Evolutionary conservation across 2,329 filamentous ascomycete species (phyloP), one percentile per base, ranked within the genome.

Genomic region (Piedraia hortae): DNA sequence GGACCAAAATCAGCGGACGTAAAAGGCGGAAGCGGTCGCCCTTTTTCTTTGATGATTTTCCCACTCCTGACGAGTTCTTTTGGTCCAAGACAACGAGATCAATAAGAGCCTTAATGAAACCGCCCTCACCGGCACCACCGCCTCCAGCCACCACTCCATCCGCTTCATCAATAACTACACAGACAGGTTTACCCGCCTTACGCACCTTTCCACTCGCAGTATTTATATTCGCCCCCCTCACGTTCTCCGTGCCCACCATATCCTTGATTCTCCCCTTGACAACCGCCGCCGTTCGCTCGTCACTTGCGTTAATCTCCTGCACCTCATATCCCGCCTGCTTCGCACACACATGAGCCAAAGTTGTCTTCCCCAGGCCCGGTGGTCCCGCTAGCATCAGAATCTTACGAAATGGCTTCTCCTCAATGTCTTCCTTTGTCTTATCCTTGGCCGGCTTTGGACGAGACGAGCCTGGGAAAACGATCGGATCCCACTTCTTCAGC

Each of bases 301-400:
- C 85, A 35, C 82, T 93, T 5, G 88, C 85, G 36, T 97, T 97
- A 47, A 97, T 89, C 42, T 97, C 85, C 39, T 93, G 61, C 1
- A 89, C 73, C 37, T 93, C 85, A 36, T 97, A 97, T 0, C 85
- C 85, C 4, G 85, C 85, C 46, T 97, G 85, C 33, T 59, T 68
- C 0, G 88, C 88, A 41, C 85, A 93, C 0, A 97, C 85, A 45
- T 97, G 85, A 2, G 85, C 85, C 21, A 97, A 46, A 0, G 85
- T 97, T 0, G 85, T 97, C 51, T 97, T 97, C 13, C 85, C 85
- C 6, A 97, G 52, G 2, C 85, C 85, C 0, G 85, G 85, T 0
- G 85, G 78, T 0, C 85, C 88, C 1, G 82, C 80, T 9, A 97
- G 51, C 37, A 97, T 59, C 6, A 97, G 48, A 5, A 97, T 77